A percentile compares a stretch with the other conserved stretches of the same genome.
phyloP scores from a whole-genome alignment of 306 rosid species.

The Vigna hirtella region DNA sequence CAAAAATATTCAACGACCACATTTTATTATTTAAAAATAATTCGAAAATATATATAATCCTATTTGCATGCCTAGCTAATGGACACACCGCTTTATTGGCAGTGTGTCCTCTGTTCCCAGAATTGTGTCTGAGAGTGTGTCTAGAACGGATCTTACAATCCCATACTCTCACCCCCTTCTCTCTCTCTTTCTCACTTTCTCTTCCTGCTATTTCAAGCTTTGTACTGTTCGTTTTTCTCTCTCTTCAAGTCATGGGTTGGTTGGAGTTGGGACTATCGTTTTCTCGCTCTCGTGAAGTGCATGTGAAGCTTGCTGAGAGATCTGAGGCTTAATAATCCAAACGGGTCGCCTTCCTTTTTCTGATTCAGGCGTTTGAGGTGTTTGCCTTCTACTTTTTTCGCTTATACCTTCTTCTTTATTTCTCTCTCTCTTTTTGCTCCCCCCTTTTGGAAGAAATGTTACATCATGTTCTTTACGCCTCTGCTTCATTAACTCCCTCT shows the following conservation, averaged over 20 bases:
- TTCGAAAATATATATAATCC: background rate
- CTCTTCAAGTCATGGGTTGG: conserved; percentile 35
- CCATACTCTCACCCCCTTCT: conserved; percentile 5
- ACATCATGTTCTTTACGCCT: conserved; percentile 43
- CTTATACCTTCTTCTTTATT: background rate
- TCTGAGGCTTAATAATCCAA: conserved; percentile 70
- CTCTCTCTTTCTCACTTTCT: background rate
- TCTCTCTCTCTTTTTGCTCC: conserved; percentile 9
- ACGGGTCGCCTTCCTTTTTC: conserved; percentile 56
- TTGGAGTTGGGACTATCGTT: conserved; percentile 47
- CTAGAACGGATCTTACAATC: conserved; percentile 74
- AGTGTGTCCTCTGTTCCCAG: conserved; percentile 56
- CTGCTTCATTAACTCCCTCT: conserved; percentile 46
- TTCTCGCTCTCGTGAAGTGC: conserved; percentile 79
- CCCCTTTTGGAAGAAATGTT: conserved; percentile 47
- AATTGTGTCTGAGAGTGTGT: conserved; percentile 50
- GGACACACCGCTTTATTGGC: conserved; percentile 77
- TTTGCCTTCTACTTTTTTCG: conserved; percentile 43
- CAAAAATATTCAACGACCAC: conserved; percentile 29
- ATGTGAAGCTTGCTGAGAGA: conserved; percentile 82
- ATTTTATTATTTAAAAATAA: background rate
- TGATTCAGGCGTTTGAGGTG: conserved; percentile 76
- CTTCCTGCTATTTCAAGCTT: conserved; percentile 7
- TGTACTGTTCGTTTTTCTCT: conserved; percentile 27
- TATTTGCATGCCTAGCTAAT: conserved; percentile 67